Percentiles rank a stretch among this genome's conserved stretches.
Evolutionary conservation across 805 yeast species (phyloP).

Genomic region (Kockiozyma suomiensis): DNA sequence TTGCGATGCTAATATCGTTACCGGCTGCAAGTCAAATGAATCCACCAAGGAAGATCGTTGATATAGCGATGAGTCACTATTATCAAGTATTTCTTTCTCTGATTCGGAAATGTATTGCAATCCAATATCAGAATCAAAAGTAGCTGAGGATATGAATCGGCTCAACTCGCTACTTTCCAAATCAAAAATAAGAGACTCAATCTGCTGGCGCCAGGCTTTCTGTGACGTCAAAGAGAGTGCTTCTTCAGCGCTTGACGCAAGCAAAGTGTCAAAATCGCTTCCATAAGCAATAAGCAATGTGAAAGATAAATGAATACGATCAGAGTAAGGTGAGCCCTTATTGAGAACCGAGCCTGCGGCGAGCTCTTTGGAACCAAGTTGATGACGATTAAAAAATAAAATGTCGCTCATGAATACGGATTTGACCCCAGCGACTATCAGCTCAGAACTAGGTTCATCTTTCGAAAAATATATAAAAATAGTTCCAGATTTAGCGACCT

Average conservation of each 20-base stretch:
- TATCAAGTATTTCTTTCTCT: not conserved
- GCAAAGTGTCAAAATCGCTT: not conserved
- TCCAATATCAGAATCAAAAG: conserved; percentile 25
- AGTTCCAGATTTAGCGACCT: not conserved
- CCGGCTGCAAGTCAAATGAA: conserved; percentile 21
- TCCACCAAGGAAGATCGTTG: conserved; percentile 14
- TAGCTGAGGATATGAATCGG: conserved; percentile 2
- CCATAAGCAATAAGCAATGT: conserved; percentile 21
- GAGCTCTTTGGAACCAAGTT: conserved; percentile 12
- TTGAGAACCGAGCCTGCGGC: conserved; percentile 2
- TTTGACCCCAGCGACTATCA: conserved; percentile 8
- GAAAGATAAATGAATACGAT: conserved; percentile 25
- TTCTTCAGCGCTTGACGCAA: not conserved
- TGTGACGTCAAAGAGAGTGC: not conserved
- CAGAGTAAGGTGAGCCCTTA: conserved; percentile 16
- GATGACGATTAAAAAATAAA: conserved; percentile 21
- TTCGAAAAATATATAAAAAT: not conserved
- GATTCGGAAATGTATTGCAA: conserved; percentile 15
- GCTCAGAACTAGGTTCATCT: not conserved
- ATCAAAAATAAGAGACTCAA: not conserved
- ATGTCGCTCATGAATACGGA: conserved; percentile 18
- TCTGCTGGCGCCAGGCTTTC: conserved; percentile 5
- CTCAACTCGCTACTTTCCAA: conserved; percentile 10
- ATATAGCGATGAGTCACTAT: not conserved
- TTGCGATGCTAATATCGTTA: conserved; percentile 1